phyloP scores from a whole-genome alignment of 306 rosid genomes.

The Casuarina equisetifolia region DNA sequence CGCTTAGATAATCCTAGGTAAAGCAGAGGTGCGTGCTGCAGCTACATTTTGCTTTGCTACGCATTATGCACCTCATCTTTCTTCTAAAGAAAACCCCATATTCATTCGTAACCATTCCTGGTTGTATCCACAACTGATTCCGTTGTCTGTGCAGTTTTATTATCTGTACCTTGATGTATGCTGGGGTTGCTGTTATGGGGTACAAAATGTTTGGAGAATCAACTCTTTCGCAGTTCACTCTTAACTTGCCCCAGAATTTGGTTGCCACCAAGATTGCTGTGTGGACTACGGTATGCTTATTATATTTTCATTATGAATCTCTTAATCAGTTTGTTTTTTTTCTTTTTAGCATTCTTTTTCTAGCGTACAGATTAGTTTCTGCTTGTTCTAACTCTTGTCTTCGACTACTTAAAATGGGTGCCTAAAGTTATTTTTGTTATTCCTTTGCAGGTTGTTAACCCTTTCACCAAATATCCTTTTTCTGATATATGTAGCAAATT shows the following conservation, averaged over 20 bases:
- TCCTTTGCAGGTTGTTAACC: slow-evolving; percentile 92
- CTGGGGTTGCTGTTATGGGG: slow-evolving; percentile 89
- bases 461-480: slow-evolving; percentile 97
- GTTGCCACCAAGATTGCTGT: slow-evolving; percentile 90
- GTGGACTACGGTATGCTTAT: slow-evolving; percentile 87
- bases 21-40: slow-evolving; percentile 4
- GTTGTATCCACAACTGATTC: neutral
- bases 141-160: slow-evolving; percentile 53
- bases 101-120: neutral
- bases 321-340: slow-evolving; percentile 1
- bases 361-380: neutral
- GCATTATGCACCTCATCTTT: neutral
- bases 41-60: neutral
- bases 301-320: slow-evolving; percentile 12
- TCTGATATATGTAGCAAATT: slow-evolving; percentile 6
- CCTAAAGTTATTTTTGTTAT: slow-evolving; percentile 25
- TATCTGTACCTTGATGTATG: slow-evolving; percentile 70
- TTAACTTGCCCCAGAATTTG: slow-evolving; percentile 79
- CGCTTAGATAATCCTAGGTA: neutral
- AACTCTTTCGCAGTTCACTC: slow-evolving; percentile 82
- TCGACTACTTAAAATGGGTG: slow-evolving; percentile 15
- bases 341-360: neutral
- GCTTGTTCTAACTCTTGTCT: neutral
- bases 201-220: slow-evolving; percentile 95
- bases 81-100: neutral